These are phyloP conservation scores for Penicillium verrucosum DNA, from an alignment of 2,329 filamentous ascomycete species.

Conservation along the genomic window DNA sequence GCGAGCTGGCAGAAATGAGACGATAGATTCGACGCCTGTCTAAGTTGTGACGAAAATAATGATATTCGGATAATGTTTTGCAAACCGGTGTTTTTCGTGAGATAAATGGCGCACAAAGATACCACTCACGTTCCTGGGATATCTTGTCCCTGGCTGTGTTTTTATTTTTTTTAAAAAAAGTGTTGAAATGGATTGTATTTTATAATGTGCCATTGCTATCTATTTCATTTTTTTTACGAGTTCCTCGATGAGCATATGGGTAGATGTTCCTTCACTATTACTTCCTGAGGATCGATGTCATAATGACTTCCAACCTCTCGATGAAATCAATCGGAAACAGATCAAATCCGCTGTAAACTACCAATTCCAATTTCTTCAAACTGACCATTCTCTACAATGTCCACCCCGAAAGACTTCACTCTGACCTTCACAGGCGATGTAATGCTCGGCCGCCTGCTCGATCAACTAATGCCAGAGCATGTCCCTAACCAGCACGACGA, in stretches of 20 bases:
- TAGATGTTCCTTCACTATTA: not conserved
- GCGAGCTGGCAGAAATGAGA: constrained; percentile 61
- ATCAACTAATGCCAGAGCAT: constrained; percentile 39
- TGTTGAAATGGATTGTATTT: constrained; percentile 7
- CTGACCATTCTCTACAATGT: not conserved
- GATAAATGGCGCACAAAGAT: constrained; percentile 16
- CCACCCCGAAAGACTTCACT: constrained; percentile 20
- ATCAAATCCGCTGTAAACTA: not conserved
- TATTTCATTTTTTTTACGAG: not conserved
- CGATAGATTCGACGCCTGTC: constrained; percentile 16
- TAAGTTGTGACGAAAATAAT: constrained; percentile 22
- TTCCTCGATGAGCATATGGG: not conserved
- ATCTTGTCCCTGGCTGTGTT: constrained; percentile 15
- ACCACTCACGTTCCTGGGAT: constrained; percentile 20
- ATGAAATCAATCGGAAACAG: not conserved
- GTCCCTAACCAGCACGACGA: constrained; percentile 29
- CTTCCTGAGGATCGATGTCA: not conserved
- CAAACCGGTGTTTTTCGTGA: constrained; percentile 7
- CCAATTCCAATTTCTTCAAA: not conserved
- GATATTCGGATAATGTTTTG: constrained; percentile 15
- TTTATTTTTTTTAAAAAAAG: not conserved
- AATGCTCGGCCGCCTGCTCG: constrained; percentile 44
- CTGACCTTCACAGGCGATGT: constrained; percentile 39
- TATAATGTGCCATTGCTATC: constrained; percentile 4
- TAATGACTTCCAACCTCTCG: not conserved